Evolutionary conservation across 202 grass and related monocot genomes (phyloP), one percentile per base, ranked within the genome.

Genomic region (Sporobolus alterniflorus): DNA sequence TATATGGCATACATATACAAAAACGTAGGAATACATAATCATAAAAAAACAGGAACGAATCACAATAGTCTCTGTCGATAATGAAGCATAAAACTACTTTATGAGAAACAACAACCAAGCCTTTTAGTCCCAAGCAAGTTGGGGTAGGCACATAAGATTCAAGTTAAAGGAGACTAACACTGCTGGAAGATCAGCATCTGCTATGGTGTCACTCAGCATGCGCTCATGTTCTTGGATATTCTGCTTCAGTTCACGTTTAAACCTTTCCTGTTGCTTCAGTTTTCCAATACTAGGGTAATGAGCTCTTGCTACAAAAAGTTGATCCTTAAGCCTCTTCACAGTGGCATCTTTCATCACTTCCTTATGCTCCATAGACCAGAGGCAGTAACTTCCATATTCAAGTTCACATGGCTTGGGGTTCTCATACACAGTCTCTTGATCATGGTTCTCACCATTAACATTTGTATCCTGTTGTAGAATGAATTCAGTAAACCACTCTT

Each of bases 201-300:
- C 74, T 74, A 91, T 88, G 59, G 78, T 86, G 70, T 97, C 91
- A 83, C 91, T 91, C 25, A 97, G 87, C 78, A 89, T 90, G 63
- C 86, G 84, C 36, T 97, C 91, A 75, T 97, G 94, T 67, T 97
- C 91, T 88, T 97, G 94, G 61, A 97, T 97, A 67, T 61, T 83
- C 74, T 86, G 88, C 68, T 97, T 97, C 39, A 97, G 54, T 63
- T 97, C 94, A 77, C 85, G 87, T 9, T 83, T 86, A 78, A 94
- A 85, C n/a, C 15, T 78, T 69, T 94, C 94, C 26, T 85, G 86
- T 22, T 82, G 69, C 46, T 93, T 86, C 29, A 89, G n/a, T 79
- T 97, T 97, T 41, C 86, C 94, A 84, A 97, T 72, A 52, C 89
- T 94, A 74, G 94, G 94, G 86, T 97, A 97, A 71, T 91, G 78